Base-by-base conservation (phyloP, 805 yeast genomes). In the Jamesozyma jinghongensis region DNA sequence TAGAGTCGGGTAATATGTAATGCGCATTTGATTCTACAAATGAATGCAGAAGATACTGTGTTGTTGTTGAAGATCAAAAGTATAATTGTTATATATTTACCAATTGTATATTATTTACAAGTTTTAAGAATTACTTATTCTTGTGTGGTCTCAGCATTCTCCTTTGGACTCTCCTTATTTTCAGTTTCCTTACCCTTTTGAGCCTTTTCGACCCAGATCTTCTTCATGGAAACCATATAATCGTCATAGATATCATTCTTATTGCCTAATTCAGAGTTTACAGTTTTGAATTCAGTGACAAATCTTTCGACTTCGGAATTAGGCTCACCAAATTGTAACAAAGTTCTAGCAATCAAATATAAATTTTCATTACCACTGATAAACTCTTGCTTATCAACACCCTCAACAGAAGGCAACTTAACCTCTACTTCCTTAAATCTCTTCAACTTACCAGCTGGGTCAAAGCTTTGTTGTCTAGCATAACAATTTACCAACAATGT, bases 211-310 rank as follows among this genome's bases (percentile, higher is more conserved):
- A 27, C 19, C 43, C 42, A 44, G 5, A 42, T 16, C 12, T 18
- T n/a, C 10, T 34, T 37, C 19, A 33, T 34, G 11, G 51, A 37
- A 6, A 16, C 31, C 16, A 39, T 38, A 28, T 42, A 46, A 4
- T 37, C 22, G 19, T 53, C 53, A 31, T 51, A 52, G 5, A 42
- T 20, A 27, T 51, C 54, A 12, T 37, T 37, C 25, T 37, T 29
- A 12, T 22, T 37, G 14, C 22, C 34, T 2, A 14, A 7, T 12
- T 38, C 22, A 4, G 8, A 17, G 16, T 18, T 28, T 11, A 29
- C 14, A 17, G n/a, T 17, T 19, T 32, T 28, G 32, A 20, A 41
- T 6, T 33, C 38, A 14, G 27, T 25, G 13, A 25, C 26, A 13
- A 33, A 41, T 33, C 20, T 41, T 4, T 28, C 17, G 17, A 37